Conservation (phyloP, 2,329 filamentous ascomycete genomes). For the Verticillium tricorpus region DNA sequence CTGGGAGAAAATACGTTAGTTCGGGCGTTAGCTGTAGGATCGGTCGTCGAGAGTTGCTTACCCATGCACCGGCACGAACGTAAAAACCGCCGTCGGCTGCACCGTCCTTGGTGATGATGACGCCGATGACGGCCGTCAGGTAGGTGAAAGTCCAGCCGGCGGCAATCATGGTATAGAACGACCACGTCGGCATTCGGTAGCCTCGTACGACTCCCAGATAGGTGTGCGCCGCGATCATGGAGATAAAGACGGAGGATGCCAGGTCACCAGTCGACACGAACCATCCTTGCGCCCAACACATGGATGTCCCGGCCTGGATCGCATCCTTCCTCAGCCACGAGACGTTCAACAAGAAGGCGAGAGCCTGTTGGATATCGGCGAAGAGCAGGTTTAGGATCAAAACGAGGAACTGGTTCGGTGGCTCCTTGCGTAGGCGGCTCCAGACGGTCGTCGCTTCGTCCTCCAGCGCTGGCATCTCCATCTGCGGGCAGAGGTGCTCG, state of each 20-base stretch:
- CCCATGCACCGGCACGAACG: constrained; percentile 62
- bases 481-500: constrained; percentile 15
- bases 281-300: constrained; percentile 63
- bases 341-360: constrained; percentile 60
- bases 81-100: constrained; percentile 43
- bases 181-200: constrained; percentile 43
- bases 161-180: constrained; percentile 44
- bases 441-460: constrained; percentile 8
- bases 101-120: constrained; percentile 38
- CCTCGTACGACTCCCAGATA: constrained; percentile 57
- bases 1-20: constrained; percentile 23
- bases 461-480: constrained; percentile 7
- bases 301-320: constrained; percentile 46
- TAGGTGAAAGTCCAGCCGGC: constrained; percentile 57
- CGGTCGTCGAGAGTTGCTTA: constrained; percentile 21
- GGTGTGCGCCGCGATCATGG: constrained; percentile 61
- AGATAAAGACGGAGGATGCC: constrained; percentile 62
- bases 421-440: constrained; percentile 23
- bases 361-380: constrained; percentile 62
- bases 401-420: constrained; percentile 63
- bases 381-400: constrained; percentile 66
- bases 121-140: constrained; percentile 47
- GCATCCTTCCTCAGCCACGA: constrained; percentile 51
- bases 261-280: constrained; percentile 64
- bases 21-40: not conserved